phyloP scores from a whole-genome alignment of 225 moss, liverwort and hornwort genomes.

The Sphagnum tenellum region DNA sequence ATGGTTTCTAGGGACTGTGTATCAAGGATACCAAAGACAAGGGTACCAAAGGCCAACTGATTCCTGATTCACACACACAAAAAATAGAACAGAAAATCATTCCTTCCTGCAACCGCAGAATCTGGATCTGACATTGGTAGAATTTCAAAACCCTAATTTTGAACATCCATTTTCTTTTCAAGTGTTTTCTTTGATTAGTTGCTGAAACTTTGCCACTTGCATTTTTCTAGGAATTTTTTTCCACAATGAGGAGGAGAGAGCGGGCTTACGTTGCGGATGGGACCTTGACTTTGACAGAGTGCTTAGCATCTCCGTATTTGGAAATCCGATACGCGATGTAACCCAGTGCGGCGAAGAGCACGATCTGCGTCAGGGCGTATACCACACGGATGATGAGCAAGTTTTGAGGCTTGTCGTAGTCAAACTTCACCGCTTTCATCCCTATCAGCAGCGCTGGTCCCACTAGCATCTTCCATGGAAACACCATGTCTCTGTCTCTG shows the following conservation, averaged over 20 bases:
- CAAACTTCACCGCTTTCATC: constrained; percentile 42
- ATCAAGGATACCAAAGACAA: background rate
- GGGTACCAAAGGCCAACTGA: background rate
- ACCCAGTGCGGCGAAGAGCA: constrained; percentile 24
- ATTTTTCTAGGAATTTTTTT: background rate
- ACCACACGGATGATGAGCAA: constrained; percentile 55
- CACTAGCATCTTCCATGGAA: constrained; percentile 70
- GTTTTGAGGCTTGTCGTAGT: constrained; percentile 47
- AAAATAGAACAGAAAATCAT: background rate
- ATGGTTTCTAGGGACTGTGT: too few relatives aligned
- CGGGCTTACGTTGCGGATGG: constrained; percentile 18
- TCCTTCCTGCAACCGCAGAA: background rate
- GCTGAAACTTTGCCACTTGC: background rate
- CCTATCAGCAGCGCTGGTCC: constrained; percentile 60
- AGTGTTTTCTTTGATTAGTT: too few relatives aligned
- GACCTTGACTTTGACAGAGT: constrained; percentile 40
- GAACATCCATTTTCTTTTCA: too few relatives aligned
- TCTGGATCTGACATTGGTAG: too few relatives aligned
- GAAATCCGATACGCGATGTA: constrained; percentile 36
- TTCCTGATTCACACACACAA: background rate
- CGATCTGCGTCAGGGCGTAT: constrained; percentile 47
- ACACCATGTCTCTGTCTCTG: constrained; percentile 12
- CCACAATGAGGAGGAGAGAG: background rate
- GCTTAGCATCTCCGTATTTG: constrained; percentile 39
- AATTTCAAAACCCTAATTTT: too few relatives aligned